These are phyloP conservation scores for Mycena albidolilacea DNA, from an alignment of 768 basidiomycete species.

Conservation along the genomic window DNA sequence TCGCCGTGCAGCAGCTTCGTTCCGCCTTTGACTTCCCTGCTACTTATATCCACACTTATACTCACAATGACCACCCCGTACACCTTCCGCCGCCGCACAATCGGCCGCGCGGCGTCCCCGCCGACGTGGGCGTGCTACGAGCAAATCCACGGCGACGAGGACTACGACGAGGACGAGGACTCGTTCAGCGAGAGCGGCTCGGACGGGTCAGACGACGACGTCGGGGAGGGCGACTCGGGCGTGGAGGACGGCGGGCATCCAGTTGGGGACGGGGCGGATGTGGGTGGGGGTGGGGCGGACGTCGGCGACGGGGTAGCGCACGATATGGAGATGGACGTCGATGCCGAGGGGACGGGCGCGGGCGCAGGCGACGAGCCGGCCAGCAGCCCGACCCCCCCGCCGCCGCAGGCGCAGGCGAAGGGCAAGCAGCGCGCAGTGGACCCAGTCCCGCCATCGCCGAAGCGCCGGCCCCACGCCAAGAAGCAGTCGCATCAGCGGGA, in stretches of 20 bases:
- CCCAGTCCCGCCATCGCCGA: constrained; percentile 65
- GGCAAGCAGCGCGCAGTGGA: constrained; percentile 87
- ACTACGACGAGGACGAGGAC: constrained; percentile 72
- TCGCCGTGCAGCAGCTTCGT: neutral
- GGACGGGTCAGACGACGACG: constrained; percentile 70
- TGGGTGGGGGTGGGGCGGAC: constrained; percentile 44
- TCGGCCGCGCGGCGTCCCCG: constrained; percentile 86
- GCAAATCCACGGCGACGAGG: constrained; percentile 83
- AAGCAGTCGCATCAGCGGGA: constrained; percentile 59
- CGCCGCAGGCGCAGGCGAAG: constrained; percentile 55
- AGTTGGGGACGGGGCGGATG: constrained; percentile 50
- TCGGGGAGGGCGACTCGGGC: constrained; percentile 57
- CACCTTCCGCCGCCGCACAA: constrained; percentile 78
- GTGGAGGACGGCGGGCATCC: constrained; percentile 14
- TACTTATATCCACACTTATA: constrained; percentile 1
- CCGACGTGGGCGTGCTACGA: constrained; percentile 94
- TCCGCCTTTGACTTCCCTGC: neutral
- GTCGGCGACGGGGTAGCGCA: constrained; percentile 54
- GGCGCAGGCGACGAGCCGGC: constrained; percentile 43
- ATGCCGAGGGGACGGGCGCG: constrained; percentile 51
- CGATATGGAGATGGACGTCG: constrained; percentile 72
- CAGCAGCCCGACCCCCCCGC: constrained; percentile 41
- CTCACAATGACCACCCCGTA: constrained; percentile 57
- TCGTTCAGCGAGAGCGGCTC: constrained; percentile 36
- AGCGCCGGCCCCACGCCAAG: constrained; percentile 66